Evolutionary conservation across 2,329 filamentous ascomycete genomes (phyloP), one percentile per base, ranked within the genome.

Genomic region (Phyllosticta citriasiana): DNA sequence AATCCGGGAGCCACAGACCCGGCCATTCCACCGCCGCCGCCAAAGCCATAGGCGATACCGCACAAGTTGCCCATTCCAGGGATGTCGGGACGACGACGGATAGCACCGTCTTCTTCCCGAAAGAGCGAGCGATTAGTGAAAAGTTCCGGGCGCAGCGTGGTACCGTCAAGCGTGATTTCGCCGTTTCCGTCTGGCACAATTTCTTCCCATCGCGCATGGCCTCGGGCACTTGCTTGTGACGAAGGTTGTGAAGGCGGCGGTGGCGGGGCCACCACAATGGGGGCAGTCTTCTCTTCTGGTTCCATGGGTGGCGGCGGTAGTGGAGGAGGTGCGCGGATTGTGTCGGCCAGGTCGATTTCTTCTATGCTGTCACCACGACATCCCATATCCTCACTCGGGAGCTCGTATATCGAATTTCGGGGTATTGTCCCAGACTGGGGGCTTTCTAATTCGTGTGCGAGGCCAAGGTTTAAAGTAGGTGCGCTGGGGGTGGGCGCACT

Each of bases 201-300:
- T 53, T 61, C 59, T 22, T 61, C 47, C 59, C 59, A 61, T 22
- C 59, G 59, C n/a, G 59, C n/a, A 19, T 7, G 12, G 54, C 16
- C 10, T 40, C 53, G 40, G 53, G 59, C 56, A 4, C 27, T 16
- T 54, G 47, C 53, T 51, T 19, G 16, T 12, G 26, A 47, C 9
- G 14, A 56, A 35, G 19, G 30, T 35, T 22, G 53, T 51, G 10
- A 54, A 35, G 16, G 59, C 14, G 7, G 59, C 53, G 10, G 50
- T 35, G 22, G 25, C 16, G n/a, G 47, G 40, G 30, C 8, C 30
- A 53, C 10, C 26, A 53, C 9, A 3, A 25, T 55, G 2, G 53
- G 8, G 22, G 22, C 22, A 12, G 16, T 30, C 9, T 16, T 50
- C 14, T 55, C 40, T n/a, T 47, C 27, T 30, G 27, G 27, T 30